phyloP scores from a whole-genome alignment of 2,329 filamentous ascomycete species.

The Corynespora cassiicola region DNA sequence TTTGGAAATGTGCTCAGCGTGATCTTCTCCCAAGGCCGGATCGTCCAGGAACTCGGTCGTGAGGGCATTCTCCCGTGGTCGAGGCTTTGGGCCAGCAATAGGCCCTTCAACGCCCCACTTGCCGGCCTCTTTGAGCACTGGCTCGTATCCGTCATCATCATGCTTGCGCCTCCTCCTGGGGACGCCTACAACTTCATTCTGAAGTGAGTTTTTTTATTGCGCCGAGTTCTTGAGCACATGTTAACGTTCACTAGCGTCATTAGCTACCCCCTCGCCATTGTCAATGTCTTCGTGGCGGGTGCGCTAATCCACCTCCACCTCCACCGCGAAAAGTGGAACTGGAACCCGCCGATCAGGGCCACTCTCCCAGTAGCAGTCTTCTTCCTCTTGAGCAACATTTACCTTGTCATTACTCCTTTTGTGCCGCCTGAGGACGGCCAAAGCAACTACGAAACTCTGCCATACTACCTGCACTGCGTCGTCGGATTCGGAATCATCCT shows the following conservation, averaged over 20 bases:
- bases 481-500: slow-evolving; percentile 59
- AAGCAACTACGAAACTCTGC: slow-evolving; percentile 59
- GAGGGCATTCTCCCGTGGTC: slow-evolving; percentile 72
- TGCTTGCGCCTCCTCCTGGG: slow-evolving; percentile 70
- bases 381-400: slow-evolving; percentile 61
- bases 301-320: slow-evolving; percentile 57
- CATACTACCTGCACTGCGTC: slow-evolving; percentile 62
- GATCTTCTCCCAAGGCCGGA: slow-evolving; percentile 71
- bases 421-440: slow-evolving; percentile 56
- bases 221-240: slow-evolving; percentile 12
- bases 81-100: slow-evolving; percentile 67
- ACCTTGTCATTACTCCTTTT: slow-evolving; percentile 60
- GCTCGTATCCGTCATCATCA: slow-evolving; percentile 68
- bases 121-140: slow-evolving; percentile 70
- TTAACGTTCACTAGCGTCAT: slow-evolving; percentile 57
- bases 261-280: slow-evolving; percentile 67
- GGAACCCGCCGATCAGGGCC: slow-evolving; percentile 57
- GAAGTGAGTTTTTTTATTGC: slow-evolving; percentile 44
- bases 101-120: slow-evolving; percentile 68
- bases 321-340: slow-evolving; percentile 49
- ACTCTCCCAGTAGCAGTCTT: slow-evolving; percentile 58
- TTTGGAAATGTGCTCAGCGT: slow-evolving; percentile 72
- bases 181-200: slow-evolving; percentile 69
- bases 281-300: slow-evolving; percentile 59
- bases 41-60: slow-evolving; percentile 70